These are phyloP conservation scores for Nicotiana undulata DNA, from an alignment of 257 asterid genomes.

Conservation along the genomic window DNA sequence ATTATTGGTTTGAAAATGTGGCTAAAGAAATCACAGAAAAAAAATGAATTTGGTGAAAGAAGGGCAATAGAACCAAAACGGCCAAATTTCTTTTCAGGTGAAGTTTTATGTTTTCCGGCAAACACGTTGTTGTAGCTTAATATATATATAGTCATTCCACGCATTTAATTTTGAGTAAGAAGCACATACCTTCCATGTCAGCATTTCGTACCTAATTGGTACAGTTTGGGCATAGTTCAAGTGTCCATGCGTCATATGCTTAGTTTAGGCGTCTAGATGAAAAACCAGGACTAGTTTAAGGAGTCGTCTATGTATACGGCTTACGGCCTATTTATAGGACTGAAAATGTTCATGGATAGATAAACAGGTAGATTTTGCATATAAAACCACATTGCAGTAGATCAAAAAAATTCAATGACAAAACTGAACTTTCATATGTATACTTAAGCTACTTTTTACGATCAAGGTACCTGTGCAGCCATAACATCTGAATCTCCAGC, in stretches of 20 bases:
- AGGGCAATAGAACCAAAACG: not conserved
- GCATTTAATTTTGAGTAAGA: not conserved
- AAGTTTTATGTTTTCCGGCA: not conserved
- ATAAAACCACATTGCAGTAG: not conserved
- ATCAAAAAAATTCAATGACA: not conserved
- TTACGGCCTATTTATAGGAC: not conserved
- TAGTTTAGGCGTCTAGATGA: not conserved
- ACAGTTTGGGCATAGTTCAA: not conserved
- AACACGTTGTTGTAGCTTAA: too few species aligned
- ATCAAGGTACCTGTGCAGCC: slow-evolving; percentile 52
- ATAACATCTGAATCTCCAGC: slow-evolving; percentile 46
- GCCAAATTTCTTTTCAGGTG: not conserved
- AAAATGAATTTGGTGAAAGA: not conserved
- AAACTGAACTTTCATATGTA: not conserved
- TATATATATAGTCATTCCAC: not conserved
- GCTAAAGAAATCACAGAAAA: not conserved
- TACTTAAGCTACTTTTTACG: not conserved
- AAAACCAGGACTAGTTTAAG: not conserved
- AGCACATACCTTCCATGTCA: not conserved
- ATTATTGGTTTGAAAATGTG: not conserved
- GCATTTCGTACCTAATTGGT: not conserved
- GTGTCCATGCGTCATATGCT: not conserved
- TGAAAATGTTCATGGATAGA: not conserved
- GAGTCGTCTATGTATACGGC: not conserved
- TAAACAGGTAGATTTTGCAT: not conserved